Conservation (phyloP, 768 basidiomycete genomes). For the Steccherinum ochraceum region DNA sequence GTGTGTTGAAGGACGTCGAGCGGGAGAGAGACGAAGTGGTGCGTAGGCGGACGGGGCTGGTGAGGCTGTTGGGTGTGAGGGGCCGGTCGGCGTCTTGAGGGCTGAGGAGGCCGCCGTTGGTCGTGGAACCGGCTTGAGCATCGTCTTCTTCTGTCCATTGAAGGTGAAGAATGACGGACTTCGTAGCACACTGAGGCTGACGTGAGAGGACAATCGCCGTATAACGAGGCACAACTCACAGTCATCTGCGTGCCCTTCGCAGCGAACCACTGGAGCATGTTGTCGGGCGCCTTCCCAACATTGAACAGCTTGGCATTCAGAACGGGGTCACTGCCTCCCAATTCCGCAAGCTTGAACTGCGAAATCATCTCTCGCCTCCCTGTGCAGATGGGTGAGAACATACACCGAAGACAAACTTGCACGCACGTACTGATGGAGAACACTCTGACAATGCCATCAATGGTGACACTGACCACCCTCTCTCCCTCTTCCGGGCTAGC, state of each 20-base stretch:
- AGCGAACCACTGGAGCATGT: slow-evolving; percentile 93
- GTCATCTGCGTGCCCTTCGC: slow-evolving; percentile 90
- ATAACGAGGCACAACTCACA: slow-evolving; percentile 33
- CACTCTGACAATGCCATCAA: slow-evolving; percentile 85
- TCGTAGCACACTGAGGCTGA: slow-evolving; percentile 68
- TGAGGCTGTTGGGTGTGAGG: slow-evolving; percentile 12
- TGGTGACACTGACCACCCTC: slow-evolving; percentile 83
- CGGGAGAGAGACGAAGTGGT: slow-evolving; percentile 47
- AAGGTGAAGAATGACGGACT: slow-evolving; percentile 77
- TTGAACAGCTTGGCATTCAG: slow-evolving; percentile 64
- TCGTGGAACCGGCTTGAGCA: slow-evolving; percentile 6
- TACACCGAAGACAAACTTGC: not conserved
- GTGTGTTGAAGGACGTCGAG: slow-evolving; percentile 46
- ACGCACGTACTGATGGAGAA: slow-evolving; percentile 77
- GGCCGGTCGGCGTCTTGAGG: slow-evolving; percentile 9
- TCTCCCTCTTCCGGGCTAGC: slow-evolving; percentile 53
- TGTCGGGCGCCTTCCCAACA: slow-evolving; percentile 76
- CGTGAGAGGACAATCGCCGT: not conserved
- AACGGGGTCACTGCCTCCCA: slow-evolving; percentile 62
- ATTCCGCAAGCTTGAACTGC: slow-evolving; percentile 80
- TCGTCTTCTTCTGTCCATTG: slow-evolving; percentile 77
- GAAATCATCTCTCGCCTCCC: slow-evolving; percentile 83
- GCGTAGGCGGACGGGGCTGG: slow-evolving; percentile 26
- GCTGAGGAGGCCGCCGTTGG: slow-evolving; percentile 12
- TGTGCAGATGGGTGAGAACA: slow-evolving; percentile 20